phyloP scores from a whole-genome alignment of 805 yeast genomes.

The Zygosaccharomyces gambellarensis region DNA sequence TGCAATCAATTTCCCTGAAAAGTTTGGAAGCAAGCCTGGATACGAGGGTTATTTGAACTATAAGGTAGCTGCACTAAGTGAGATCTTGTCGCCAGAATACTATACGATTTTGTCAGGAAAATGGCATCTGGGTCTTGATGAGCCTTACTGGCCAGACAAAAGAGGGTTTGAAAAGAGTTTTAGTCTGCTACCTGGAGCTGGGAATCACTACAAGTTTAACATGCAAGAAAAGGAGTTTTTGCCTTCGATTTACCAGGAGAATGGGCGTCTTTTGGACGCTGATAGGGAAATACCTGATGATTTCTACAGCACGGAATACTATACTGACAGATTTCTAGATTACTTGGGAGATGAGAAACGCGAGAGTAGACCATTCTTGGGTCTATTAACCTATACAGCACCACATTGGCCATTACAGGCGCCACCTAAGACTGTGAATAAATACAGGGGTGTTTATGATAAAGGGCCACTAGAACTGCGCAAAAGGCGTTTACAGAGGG shows the following conservation, averaged over 20 bases:
- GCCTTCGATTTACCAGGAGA: conserved; percentile 39
- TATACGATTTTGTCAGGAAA: conserved; percentile 52
- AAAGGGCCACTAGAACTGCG: conserved; percentile 47
- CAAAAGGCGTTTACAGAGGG: conserved; percentile 37
- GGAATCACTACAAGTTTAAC: conserved; percentile 47
- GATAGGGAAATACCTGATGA: conserved; percentile 42
- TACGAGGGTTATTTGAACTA: conserved; percentile 52
- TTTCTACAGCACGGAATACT: conserved; percentile 43
- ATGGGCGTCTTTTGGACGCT: conserved; percentile 37
- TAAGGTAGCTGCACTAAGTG: conserved; percentile 50
- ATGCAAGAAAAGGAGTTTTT: conserved; percentile 39
- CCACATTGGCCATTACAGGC: conserved; percentile 69
- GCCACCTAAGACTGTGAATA: conserved; percentile 42
- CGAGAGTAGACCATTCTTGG: conserved; percentile 49
- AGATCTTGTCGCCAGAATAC: conserved; percentile 44
- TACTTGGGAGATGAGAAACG: conserved; percentile 33
- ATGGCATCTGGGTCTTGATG: conserved; percentile 53
- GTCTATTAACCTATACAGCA: conserved; percentile 53
- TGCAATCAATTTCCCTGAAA: conserved; percentile 35
- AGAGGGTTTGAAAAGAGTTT: conserved; percentile 50
- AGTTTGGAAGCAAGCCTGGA: conserved; percentile 44
- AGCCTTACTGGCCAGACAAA: conserved; percentile 45
- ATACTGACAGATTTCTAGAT: conserved; percentile 42
- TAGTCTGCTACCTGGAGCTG: conserved; percentile 51
- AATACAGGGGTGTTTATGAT: conserved; percentile 46